phyloP scores from a whole-genome alignment of 345 rosid species.

The Citropsis articulata region DNA sequence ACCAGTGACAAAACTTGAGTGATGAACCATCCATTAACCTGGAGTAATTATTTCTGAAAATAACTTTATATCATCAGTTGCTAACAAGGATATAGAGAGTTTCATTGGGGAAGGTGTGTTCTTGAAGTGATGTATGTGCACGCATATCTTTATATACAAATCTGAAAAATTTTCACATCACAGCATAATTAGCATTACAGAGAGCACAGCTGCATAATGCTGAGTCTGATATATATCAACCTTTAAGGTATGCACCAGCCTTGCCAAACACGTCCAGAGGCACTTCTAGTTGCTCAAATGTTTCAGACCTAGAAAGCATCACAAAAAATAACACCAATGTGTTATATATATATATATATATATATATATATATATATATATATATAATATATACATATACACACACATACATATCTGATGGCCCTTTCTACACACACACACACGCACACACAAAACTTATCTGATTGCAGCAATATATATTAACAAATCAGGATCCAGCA shows the following conservation, averaged over 20 bases:
- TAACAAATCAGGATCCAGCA: not conserved
- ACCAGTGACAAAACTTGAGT: not conserved
- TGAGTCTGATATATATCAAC: constrained; percentile 30
- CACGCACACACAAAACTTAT: not conserved
- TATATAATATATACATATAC: not conserved
- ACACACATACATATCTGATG: not conserved
- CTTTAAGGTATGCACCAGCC: constrained; percentile 70
- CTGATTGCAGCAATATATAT: not conserved
- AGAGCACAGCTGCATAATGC: not conserved
- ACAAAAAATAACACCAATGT: not conserved
- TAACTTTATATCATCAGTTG: not conserved
- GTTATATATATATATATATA: not conserved
- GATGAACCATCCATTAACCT: not conserved
- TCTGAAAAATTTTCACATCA: not conserved
- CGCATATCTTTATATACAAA: not conserved
- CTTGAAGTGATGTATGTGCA: not conserved
- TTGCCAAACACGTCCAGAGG: constrained; percentile 73
- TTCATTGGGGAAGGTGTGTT: not conserved
- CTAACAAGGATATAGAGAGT: not conserved
- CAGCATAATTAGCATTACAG: not conserved
- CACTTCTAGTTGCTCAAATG: constrained; percentile 86
- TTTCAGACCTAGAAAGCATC: constrained; percentile 52
- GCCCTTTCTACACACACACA: not conserved
- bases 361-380: too few relatives aligned
- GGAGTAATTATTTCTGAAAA: not conserved